Base-by-base conservation (phyloP, 768 basidiomycete genomes). In the Artomyces pyxidatus region DNA sequence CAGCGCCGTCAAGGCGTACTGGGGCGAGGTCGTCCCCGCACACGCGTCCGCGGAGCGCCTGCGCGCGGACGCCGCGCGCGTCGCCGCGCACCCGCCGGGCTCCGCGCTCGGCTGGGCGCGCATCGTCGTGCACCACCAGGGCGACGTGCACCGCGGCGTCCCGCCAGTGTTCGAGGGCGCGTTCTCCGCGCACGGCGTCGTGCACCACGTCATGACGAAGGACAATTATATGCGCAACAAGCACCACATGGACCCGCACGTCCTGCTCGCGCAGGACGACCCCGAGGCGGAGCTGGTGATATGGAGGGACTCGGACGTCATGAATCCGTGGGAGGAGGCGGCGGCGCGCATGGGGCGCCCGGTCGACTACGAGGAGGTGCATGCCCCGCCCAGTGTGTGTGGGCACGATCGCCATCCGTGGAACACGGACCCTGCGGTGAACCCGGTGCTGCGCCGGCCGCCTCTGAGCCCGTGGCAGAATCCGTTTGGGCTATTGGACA, bases 151-250 rank as follows among this genome's bases (percentile, higher is more conserved):
- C 23, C 57, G 59, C 22, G 75, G 72, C 26, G 59, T 71, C 37
- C 64, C 77, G 3, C 83, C 85, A 16, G 64, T 76, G 8, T 88
- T 81, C 57, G 86, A 88, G 60, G 88, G 89, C 53, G 80, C 81
- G 10, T 89, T 93, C 68, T 76, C 78, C 8, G 74, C 77, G 8
- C 62, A 78, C 47, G 88, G 87, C 16, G 70, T 78, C 50, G 72
- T 76, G 16, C 78, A 88, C 64, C 85, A 88, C 61, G 70, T 90
- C 57, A 66, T 80, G 65, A 85, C 84, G 16, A 76, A 70, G 60
- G 81, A 83, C 26, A 82, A 81, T 59, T 89, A 88, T 63, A 58
- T 80, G 30, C 78, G 80, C 45, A 75, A 76, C 53, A 81, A 79
- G 52, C 74, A 74, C 48, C 60, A 66, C 3, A 66, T 78, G 22